Conservation (phyloP, 169 alveolate species). For the Plasmodium adleri region DNA sequence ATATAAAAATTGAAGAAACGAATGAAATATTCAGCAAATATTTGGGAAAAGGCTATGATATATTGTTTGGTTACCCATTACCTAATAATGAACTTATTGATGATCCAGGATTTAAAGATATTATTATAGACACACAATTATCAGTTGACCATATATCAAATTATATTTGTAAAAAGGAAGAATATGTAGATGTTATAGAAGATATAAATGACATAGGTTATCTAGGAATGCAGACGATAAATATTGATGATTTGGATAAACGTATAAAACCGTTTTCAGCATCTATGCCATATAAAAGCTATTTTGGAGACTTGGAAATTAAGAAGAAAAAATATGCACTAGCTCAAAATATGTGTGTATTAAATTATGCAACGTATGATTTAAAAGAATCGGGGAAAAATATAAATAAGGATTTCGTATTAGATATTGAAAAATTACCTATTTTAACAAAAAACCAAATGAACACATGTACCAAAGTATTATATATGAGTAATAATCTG, state of each 20-base stretch:
- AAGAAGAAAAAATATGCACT: slow-evolving; percentile 55
- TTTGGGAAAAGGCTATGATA: slow-evolving; percentile 67
- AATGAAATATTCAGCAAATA: slow-evolving; percentile 51
- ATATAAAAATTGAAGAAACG: background rate
- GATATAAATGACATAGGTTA: slow-evolving; percentile 48
- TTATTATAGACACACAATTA: slow-evolving; percentile 35
- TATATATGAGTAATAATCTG: background rate
- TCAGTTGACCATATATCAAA: slow-evolving; percentile 19
- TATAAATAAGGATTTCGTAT: slow-evolving; percentile 41
- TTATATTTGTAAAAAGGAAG: slow-evolving; percentile 39
- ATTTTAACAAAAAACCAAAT: slow-evolving; percentile 18
- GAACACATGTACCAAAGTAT: slow-evolving; percentile 6
- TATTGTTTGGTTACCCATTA: slow-evolving; percentile 65
- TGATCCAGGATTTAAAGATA: slow-evolving; percentile 55
- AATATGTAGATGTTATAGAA: slow-evolving; percentile 53
- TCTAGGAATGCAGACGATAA: slow-evolving; percentile 64
- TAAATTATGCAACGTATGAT: slow-evolving; percentile 31
- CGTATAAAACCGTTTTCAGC: slow-evolving; percentile 62
- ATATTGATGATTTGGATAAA: slow-evolving; percentile 34
- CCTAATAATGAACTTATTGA: slow-evolving; percentile 70
- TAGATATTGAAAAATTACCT: slow-evolving; percentile 57
- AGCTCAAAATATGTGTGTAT: slow-evolving; percentile 49
- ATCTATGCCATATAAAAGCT: slow-evolving; percentile 60
- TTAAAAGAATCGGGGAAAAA: slow-evolving; percentile 34
- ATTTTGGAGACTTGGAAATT: slow-evolving; percentile 67